Conservation (phyloP, 2,329 filamentous ascomycete species). For the Venturia nashicola region DNA sequence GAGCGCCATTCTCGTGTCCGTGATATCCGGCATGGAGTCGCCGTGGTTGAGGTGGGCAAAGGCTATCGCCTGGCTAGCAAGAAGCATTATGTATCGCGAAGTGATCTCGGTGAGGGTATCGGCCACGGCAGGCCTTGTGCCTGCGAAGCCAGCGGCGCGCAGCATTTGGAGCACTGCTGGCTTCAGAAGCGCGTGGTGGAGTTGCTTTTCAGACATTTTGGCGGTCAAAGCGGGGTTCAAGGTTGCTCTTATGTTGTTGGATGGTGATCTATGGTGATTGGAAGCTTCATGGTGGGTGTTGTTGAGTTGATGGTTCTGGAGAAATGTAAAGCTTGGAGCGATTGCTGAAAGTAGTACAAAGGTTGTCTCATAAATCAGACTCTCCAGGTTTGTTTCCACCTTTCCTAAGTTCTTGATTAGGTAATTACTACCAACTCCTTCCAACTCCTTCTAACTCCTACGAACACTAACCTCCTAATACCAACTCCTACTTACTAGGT, state of each 20-base stretch:
- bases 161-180: slow-evolving; percentile 84
- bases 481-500: no score
- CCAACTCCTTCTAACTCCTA: no score
- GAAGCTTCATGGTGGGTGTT: not conserved
- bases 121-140: slow-evolving; percentile 66
- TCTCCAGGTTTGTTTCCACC: no score
- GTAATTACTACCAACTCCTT: no score
- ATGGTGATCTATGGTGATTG: not conserved
- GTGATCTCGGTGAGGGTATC: slow-evolving; percentile 83
- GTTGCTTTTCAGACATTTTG: slow-evolving; percentile 6
- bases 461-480: no score
- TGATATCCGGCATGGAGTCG: slow-evolving; percentile 50
- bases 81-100: slow-evolving; percentile 63
- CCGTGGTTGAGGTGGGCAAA: slow-evolving; percentile 62
- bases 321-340: not conserved
- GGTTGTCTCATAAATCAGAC: no score
- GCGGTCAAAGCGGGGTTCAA: not conserved
- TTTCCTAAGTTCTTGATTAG: no score
- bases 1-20: slow-evolving; percentile 76
- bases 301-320: not conserved
- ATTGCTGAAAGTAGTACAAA: not conserved
- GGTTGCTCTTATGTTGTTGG: not conserved
- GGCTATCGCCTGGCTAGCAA: slow-evolving; percentile 59
- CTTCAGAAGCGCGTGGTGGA: slow-evolving; percentile 69
- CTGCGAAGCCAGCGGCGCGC: slow-evolving; percentile 80